Evolutionary conservation across 139 green algal species (phyloP), one percentile per base, ranked within the genome.

Genomic region (Haematococcus lacustris): DNA sequence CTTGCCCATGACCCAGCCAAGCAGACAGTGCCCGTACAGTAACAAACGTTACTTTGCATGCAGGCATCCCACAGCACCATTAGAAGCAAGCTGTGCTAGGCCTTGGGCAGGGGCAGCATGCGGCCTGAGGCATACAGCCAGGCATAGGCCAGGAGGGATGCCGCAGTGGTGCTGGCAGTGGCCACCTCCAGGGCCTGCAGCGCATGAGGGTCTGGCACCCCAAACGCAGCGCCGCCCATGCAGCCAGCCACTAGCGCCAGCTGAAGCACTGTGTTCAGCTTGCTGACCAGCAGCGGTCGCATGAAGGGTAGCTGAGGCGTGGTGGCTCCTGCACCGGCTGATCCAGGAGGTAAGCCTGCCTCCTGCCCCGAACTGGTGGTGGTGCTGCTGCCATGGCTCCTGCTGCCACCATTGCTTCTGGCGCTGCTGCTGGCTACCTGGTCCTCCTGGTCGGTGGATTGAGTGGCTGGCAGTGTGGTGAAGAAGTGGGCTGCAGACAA

Each of bases 201-300:
- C 21, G 21, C 26, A 4, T 30, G 26, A 4, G 21, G 4, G 13
- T 64, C 53, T 21, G 53, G 53, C 26, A 64, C 23, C 53, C 26
- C 21, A 4, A 64, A 21, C 53, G 23, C 30, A 7, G 53, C 53
- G 26, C 33, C 23, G 23, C 23, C 33, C 53, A 64, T 64, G 53
- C 53, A 64, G 53, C 53, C 78, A 1, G 68, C 84, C 33, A 95
- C 68, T 13, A 96, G 71, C 9, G 62, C 62, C 68, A 97, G 74
- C 77, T 96, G 90, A 23, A 96, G 68, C 65, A 82, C 88, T 3
- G 92, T 97, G 75, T 97, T 97, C 13, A 91, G 75, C 76, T 97
- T 97, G 80, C 87, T 93, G 9, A 95, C 80, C 39, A 92, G 68
- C 50, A 95, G 74, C 0, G 91, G 91, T 72, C 43, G 50, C 67